Base-by-base conservation (phyloP, 2,329 filamentous ascomycete species). In the Penicillium freii region DNA sequence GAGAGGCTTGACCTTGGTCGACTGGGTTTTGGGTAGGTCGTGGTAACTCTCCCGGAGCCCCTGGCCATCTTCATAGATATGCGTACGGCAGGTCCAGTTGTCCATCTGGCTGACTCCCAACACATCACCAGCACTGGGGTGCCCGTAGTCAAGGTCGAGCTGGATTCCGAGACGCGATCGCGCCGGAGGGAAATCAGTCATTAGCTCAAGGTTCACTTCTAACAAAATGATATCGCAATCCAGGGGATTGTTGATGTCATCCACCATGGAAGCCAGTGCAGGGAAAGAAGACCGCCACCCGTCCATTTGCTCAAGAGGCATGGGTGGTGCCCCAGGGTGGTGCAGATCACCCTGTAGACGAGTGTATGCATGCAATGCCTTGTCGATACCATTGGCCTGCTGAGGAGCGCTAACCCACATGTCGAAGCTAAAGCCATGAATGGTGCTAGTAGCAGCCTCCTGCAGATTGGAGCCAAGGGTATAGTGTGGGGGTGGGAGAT, bases 371-470 rank as follows among this genome's bases (percentile, higher is more conserved):
- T 80, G 78, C 34, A 77, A 63, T n/a, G 74, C 72, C 54, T 74
- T 70, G 43, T 77, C 75, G 21, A 71, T 69, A 25, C 69, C 67
- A 46, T 72, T 69, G 6, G 67, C 70, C 54, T 74, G 71, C 42
- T 73, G 66, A 47, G 71, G 71, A 5, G 69, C 66, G 60, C 71
- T 75, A 8, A 78, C 75, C 75, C 76, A 78, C 77, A 80, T 80
- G 45, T 76, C 73, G 59, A 80, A 79, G 46, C 69, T 72, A 49
- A 79, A 69, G 19, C 70, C 71, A 57, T 73, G 66, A 31, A 77
- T 65, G 43, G 60, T 64, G 46, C 70, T 68, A 25, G 63, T 54
- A 31, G 63, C 64, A 10, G 63, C 55, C n/a, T 73, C 70, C 25
- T 70, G 70, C 54, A 71, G 63, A 47, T 67, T 74, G 5, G 71